phyloP scores from a whole-genome alignment of 148 eudicot species.

The Vaccinium darrowii region DNA sequence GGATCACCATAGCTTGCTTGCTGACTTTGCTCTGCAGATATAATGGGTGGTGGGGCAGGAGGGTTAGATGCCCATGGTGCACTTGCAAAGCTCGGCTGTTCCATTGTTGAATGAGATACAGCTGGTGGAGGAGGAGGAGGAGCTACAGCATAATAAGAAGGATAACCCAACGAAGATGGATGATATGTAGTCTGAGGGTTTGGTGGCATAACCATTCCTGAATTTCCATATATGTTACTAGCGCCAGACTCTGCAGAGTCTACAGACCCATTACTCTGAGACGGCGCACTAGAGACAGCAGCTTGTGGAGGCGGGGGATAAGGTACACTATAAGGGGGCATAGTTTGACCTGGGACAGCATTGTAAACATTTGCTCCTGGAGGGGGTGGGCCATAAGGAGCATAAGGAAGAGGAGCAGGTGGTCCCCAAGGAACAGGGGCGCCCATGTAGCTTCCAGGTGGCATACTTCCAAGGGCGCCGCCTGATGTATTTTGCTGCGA shows the following conservation, averaged over 20 bases:
- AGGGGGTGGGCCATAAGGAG: constrained; percentile 66
- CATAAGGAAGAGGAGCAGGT: constrained; percentile 61
- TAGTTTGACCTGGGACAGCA: constrained; percentile 50
- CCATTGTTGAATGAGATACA: constrained; percentile 34
- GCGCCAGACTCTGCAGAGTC: constrained; percentile 27
- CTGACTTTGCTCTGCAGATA: constrained; percentile 47
- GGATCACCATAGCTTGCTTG: constrained; percentile 49
- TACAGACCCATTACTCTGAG: constrained; percentile 40
- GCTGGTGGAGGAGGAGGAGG: constrained; percentile 49
- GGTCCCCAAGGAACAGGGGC: constrained; percentile 83
- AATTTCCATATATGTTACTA: constrained; percentile 45
- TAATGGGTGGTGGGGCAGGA: constrained; percentile 48
- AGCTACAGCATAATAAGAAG: constrained; percentile 61
- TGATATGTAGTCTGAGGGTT: constrained; percentile 32
- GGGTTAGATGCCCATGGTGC: constrained; percentile 82
- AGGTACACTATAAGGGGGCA: constrained; percentile 59
- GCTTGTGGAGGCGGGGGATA: constrained; percentile 52
- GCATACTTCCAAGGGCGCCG: constrained; percentile 35
- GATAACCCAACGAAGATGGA: constrained; percentile 52
- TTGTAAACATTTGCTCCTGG: constrained; percentile 60
- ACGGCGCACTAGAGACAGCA: constrained; percentile 20
- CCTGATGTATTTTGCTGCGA: constrained; percentile 62
- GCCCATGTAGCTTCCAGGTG: constrained; percentile 53
- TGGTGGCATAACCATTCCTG: constrained; percentile 28
- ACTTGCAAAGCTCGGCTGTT: constrained; percentile 53